Percentiles rank a stretch among this genome's conserved stretches.
Evolutionary conservation across 2,329 filamentous ascomycete genomes (phyloP).

Genomic region (Fusarium concolor): DNA sequence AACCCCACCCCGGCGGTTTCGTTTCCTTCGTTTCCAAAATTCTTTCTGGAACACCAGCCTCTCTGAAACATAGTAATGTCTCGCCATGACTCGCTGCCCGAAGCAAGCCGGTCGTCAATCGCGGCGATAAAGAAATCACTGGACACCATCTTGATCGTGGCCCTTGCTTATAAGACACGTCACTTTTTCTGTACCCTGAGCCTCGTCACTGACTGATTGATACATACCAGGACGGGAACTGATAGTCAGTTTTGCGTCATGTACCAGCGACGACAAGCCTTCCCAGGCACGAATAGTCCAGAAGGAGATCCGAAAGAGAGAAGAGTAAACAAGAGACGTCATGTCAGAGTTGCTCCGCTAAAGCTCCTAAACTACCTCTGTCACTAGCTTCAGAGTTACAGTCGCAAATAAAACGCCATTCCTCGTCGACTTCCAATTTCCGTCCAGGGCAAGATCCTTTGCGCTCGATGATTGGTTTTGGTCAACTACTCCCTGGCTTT

Average conservation of each 20-base stretch:
- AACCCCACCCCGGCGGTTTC: neutral
- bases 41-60: conserved; percentile 34
- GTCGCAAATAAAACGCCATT: conserved; percentile 24
- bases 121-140: conserved; percentile 10
- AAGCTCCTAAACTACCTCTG: conserved; percentile 27
- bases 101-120: conserved; percentile 12
- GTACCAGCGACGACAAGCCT: conserved; percentile 14
- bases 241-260: conserved; percentile 34
- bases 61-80: conserved; percentile 15
- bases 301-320: conserved; percentile 20
- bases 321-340: conserved; percentile 39
- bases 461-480: conserved; percentile 32
- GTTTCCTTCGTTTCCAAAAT: conserved; percentile 25
- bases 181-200: conserved; percentile 35
- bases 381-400: conserved; percentile 25
- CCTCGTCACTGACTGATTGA: conserved; percentile 36
- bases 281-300: neutral
- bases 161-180: conserved; percentile 39
- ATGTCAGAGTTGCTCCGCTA: conserved; percentile 28
- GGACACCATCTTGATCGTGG: conserved; percentile 20
- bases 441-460: conserved; percentile 25
- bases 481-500: conserved; percentile 25
- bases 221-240: conserved; percentile 29
- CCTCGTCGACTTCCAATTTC: conserved; percentile 21
- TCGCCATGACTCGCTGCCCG: conserved; percentile 33